Conservation (phyloP, 306 rosid species). For the Casuarina cunninghamiana region DNA sequence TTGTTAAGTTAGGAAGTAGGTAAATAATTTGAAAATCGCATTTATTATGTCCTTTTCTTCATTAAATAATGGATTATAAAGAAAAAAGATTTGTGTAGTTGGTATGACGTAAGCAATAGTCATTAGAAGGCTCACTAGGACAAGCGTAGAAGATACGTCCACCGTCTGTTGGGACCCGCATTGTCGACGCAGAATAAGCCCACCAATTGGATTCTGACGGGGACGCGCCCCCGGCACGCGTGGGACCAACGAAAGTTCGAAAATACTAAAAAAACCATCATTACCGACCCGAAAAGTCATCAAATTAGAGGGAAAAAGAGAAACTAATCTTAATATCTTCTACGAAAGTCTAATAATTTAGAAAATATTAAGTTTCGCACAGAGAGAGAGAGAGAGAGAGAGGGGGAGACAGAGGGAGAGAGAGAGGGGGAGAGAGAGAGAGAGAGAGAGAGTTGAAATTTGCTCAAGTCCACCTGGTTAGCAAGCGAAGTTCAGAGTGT, state of each 20-base stretch:
- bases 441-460: not conserved
- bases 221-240: not conserved
- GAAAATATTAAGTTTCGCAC: not conserved
- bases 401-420: not conserved
- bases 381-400: too few relatives aligned
- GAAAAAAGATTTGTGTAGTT: too few relatives aligned
- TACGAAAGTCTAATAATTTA: not conserved
- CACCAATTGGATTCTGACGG: not conserved
- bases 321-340: not conserved
- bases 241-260: not conserved
- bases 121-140: too few relatives aligned
- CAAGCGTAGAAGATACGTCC: not conserved
- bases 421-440: not conserved
- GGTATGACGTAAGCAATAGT: too few relatives aligned
- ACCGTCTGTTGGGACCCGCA: not conserved
- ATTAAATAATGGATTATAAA: too few relatives aligned
- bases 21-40: too few relatives aligned
- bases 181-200: not conserved
- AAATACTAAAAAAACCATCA: not conserved
- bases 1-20: too few relatives aligned
- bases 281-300: constrained; percentile 7
- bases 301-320: constrained; percentile 3
- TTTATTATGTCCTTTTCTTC: too few relatives aligned
- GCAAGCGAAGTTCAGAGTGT: not conserved
- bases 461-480: not conserved